phyloP scores from a whole-genome alignment of 371 early-diverging fungal genomes.

The Rhizomucor pusillus region DNA sequence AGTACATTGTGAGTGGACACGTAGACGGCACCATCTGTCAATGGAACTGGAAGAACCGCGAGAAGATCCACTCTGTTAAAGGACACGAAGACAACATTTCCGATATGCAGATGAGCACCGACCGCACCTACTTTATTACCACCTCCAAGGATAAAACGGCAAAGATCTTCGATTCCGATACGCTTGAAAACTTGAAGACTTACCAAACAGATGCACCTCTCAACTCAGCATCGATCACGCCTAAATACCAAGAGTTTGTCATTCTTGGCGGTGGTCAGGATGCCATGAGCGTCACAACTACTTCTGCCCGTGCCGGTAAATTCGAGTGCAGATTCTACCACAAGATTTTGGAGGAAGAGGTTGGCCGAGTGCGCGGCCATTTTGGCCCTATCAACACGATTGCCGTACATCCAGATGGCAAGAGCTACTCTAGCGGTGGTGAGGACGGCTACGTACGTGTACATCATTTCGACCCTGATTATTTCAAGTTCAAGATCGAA shows the following conservation, averaged over 20 bases:
- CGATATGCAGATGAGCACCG: constrained; percentile 92
- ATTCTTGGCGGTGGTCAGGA: constrained; percentile 85
- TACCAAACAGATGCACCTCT: constrained; percentile 94
- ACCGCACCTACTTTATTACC: constrained; percentile 96
- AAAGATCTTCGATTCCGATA: constrained; percentile 85
- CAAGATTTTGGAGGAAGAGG: constrained; percentile 94
- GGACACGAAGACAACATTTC: constrained; percentile 82
- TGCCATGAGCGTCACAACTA: constrained; percentile 94
- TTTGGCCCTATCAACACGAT: constrained; percentile 99
- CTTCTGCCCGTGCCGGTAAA: constrained; percentile 92
- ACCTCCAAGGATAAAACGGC: constrained; percentile 96
- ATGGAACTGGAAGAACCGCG: constrained; percentile 73
- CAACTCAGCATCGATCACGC: constrained; percentile 95
- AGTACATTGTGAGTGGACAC: constrained; percentile 89
- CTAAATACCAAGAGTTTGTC: constrained; percentile 76
- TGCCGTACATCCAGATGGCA: constrained; percentile 95
- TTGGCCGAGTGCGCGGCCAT: constrained; percentile 98
- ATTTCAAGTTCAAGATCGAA: constrained; percentile 88
- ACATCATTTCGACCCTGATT: constrained; percentile 95
- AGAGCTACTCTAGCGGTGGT: constrained; percentile 94
- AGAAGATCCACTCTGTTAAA: constrained; percentile 57
- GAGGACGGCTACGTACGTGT: constrained; percentile 98
- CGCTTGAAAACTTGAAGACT: constrained; percentile 80
- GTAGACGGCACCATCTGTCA: constrained; percentile 89
- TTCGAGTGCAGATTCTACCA: constrained; percentile 99